Base-by-base conservation (phyloP, 208 protist species). In the Leishmania braziliensis region DNA sequence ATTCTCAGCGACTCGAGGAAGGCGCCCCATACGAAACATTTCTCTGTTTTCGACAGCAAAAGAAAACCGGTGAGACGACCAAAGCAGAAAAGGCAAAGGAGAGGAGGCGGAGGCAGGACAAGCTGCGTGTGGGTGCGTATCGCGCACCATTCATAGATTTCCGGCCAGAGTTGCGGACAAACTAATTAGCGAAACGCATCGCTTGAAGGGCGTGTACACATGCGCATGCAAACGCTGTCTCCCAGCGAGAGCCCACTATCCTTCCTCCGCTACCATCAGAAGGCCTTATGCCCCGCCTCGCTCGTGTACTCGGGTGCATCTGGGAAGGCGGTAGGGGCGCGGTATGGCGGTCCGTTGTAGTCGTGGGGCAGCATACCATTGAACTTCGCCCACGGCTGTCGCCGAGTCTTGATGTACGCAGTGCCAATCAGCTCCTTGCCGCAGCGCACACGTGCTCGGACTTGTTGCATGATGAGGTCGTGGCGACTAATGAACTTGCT, bases 381-480 rank as follows among this genome's bases (percentile, higher is more conserved):
- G 71, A 92, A 96, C 84, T 90, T 89, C 18, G 92, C 90, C 95
- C 95, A 98, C 68, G 95, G 95, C 77, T 95, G 90, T 16, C 95
- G 90, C 12, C 90, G 88, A 10, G 83, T 85, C 78, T 93, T 94
- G 75, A 88, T 89, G 82, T 92, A 96, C 16, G 96, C 93, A 1
- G 93, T 98, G 18, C 95, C 95, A 4, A 95, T 81, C 23, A 98
- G 79, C 72, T 95, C 89, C 65, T 80, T 79, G 1, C 93, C 93
- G 39, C 88, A 86, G 54, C 91, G 84, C 58, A 95, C 88, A 43
- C 93, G 92, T 43, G 85, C 87, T 0, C 86, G 88, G 39, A 94
- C 91, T 80, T 97, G 89, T 70, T 96, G 85, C 74, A 77, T 76
- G 39, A 98, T 89, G 80, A 93, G 83, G 16, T 83, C 78, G 29